Evolutionary conservation across 768 basidiomycete species (phyloP).

Genomic region (Boletus tylopilopsis): DNA sequence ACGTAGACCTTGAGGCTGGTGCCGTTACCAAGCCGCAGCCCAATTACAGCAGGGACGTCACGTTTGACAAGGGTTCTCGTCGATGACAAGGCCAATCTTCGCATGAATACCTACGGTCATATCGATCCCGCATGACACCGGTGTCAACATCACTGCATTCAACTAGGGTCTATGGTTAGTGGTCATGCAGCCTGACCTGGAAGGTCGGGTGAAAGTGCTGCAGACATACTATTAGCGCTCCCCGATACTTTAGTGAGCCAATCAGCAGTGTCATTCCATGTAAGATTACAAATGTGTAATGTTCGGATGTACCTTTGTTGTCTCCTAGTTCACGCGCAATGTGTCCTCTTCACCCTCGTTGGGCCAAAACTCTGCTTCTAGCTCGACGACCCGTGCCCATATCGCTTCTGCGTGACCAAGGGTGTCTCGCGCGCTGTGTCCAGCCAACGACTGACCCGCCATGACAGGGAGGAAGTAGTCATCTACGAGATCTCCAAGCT

Average conservation of each 20-base stretch:
- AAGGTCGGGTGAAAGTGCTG: too few relatives aligned
- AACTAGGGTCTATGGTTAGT: background rate
- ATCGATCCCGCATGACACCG: conserved; percentile 9
- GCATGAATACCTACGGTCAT: conserved; percentile 12
- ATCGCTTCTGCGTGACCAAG: conserved; percentile 42
- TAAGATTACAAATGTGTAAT: background rate
- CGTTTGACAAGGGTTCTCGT: conserved; percentile 2
- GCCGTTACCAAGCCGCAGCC: conserved; percentile 1
- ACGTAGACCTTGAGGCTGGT: conserved; percentile 1
- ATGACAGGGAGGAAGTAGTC: conserved; percentile 34
- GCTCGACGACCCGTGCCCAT: conserved; percentile 56
- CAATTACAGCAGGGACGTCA: conserved; percentile 3
- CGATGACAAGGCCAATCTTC: conserved; percentile 4
- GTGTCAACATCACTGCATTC: conserved; percentile 4
- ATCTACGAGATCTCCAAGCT: conserved; percentile 47
- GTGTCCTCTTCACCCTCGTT: conserved; percentile 34
- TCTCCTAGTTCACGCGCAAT: background rate
- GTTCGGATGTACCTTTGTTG: background rate
- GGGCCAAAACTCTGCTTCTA: conserved; percentile 64
- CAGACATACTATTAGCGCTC: too few relatives aligned
- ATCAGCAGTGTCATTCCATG: background rate
- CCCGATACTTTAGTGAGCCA: too few relatives aligned
- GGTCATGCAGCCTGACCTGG: too few relatives aligned
- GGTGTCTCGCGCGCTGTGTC: conserved; percentile 6
- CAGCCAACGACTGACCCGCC: conserved; percentile 22